These are phyloP conservation scores for Pyrenopolyporus hunteri DNA, from an alignment of 495 filamentous ascomycete genomes.

Conservation along the genomic window DNA sequence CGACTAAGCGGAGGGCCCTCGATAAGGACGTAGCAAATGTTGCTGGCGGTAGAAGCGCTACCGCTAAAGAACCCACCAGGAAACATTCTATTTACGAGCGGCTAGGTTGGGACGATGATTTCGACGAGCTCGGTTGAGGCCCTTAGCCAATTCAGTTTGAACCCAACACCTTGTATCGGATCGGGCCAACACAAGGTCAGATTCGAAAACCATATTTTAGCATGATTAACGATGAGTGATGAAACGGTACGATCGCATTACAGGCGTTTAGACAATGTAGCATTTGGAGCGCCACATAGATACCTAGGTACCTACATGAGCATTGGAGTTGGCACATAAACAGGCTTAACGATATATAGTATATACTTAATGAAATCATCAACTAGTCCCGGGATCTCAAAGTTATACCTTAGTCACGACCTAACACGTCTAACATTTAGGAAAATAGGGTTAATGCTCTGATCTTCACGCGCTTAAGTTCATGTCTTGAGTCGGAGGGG, in stretches of 20 bases:
- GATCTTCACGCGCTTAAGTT: too few relatives aligned
- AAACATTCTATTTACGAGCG: conserved; percentile 67
- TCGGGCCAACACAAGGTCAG: background rate
- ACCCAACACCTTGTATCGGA: background rate
- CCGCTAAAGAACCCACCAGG: conserved; percentile 33
- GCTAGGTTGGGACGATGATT: conserved; percentile 79
- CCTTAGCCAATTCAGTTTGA: background rate
- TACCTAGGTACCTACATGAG: conserved; percentile 2
- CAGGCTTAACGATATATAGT: background rate
- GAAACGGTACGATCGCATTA: conserved; percentile 33
- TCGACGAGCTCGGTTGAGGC: conserved; percentile 47
- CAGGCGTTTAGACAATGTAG: conserved; percentile 21
- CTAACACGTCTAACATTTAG: too few relatives aligned
- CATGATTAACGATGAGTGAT: conserved; percentile 21
- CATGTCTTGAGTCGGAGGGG: too few relatives aligned
- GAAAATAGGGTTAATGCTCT: too few relatives aligned
- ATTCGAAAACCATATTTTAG: background rate
- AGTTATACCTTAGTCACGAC: too few relatives aligned
- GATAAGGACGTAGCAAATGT: conserved; percentile 41
- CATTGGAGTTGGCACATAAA: background rate
- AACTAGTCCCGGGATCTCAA: background rate
- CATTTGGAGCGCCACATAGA: conserved; percentile 21
- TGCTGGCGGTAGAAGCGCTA: conserved; percentile 27
- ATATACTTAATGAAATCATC: conserved; percentile 9
- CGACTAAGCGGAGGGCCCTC: conserved; percentile 51